phyloP scores from a whole-genome alignment of 768 basidiomycete genomes.

The Pholiota conissans region DNA sequence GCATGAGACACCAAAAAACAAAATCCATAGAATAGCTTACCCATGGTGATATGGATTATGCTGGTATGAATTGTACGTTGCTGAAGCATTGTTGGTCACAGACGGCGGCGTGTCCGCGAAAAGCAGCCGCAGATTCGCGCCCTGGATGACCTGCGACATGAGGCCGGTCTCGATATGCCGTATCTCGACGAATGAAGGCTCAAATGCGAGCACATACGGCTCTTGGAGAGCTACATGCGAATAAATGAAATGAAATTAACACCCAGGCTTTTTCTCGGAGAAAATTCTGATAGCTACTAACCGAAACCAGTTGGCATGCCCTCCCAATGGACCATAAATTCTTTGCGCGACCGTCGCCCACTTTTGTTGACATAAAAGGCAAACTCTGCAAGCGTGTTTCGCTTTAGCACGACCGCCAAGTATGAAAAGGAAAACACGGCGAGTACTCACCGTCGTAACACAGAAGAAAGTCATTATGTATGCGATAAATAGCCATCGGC shows the following conservation, averaged over 20 bases:
- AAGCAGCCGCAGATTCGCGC: conserved; percentile 83
- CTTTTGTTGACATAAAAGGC: conserved; percentile 99
- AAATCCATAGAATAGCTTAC: conserved; percentile 13
- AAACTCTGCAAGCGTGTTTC: conserved; percentile 62
- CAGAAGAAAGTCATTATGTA: conserved; percentile 93
- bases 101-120: conserved; percentile 95
- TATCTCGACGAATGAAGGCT: conserved; percentile 95
- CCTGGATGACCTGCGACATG: conserved; percentile 93
- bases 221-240: conserved; percentile 77
- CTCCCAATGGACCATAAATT: conserved; percentile 98
- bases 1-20: not conserved
- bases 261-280: not conserved
- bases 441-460: conserved; percentile 88
- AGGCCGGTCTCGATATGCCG: conserved; percentile 92
- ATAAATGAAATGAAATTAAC: not conserved
- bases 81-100: conserved; percentile 62
- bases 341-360: conserved; percentile 84
- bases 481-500: conserved; percentile 96
- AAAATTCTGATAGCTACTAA: conserved; percentile 38
- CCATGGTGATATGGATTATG: conserved; percentile 29
- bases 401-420: not conserved
- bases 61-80: conserved; percentile 30
- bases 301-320: conserved; percentile 93
- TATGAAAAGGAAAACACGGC: not conserved
- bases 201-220: conserved; percentile 96